A percentile compares a stretch with the other conserved stretches of the same genome.
Evolutionary conservation across 202 grass and related monocot species (phyloP).

Genomic region (Eragrostis tef): DNA sequence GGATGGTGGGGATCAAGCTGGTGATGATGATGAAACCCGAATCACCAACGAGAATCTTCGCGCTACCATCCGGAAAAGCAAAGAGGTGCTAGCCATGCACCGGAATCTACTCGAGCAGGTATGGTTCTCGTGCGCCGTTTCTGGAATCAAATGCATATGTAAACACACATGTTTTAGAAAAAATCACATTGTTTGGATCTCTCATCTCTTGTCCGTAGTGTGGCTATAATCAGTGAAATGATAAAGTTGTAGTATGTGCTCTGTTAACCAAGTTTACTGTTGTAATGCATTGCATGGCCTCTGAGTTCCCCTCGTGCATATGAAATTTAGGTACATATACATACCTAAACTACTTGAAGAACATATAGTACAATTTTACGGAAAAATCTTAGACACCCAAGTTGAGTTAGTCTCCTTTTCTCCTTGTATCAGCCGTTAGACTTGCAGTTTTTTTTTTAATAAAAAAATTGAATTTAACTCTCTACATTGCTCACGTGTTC

Average conservation of each 20-base stretch:
- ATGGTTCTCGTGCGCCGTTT: constrained; percentile 15
- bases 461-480: not conserved
- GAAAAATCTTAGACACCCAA: constrained; percentile 19
- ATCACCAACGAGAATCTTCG: constrained; percentile 64
- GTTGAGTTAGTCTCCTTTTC: constrained; percentile 1
- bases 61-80: constrained; percentile 66
- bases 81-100: constrained; percentile 79
- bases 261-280: not conserved
- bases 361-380: constrained; percentile 6
- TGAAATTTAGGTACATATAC: constrained; percentile 2
- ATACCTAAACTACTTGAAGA: constrained; percentile 13
- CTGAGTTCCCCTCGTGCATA: not conserved
- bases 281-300: not conserved
- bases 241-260: not conserved
- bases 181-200: not conserved
- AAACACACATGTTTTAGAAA: not conserved
- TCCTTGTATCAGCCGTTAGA: not conserved
- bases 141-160: constrained; percentile 34
- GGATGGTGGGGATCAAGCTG: constrained; percentile 27
- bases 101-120: constrained; percentile 76
- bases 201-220: not conserved
- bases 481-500: constrained; percentile 5
- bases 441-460: no score
- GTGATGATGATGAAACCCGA: constrained; percentile 36
- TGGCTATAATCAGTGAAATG: constrained; percentile 7